Evolutionary conservation across 352 stramenopile species (phyloP), one percentile per base, ranked within the genome.

Genomic region (Globisporangium irregulare): DNA sequence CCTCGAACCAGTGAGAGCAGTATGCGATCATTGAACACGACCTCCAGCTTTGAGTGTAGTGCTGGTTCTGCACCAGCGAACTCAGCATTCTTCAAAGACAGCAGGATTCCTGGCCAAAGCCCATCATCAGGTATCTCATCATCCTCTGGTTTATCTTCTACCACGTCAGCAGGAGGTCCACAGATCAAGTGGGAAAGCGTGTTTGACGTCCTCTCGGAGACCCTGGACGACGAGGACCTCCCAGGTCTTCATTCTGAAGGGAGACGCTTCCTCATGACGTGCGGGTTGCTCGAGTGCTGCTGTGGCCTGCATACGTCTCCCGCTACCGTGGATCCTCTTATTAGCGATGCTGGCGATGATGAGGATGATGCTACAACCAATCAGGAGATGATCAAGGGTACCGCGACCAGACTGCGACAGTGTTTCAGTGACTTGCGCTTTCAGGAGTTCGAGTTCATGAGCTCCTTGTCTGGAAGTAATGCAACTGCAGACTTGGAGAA

Each of bases 371-470:
- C 5, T 1, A 29, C 22, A 20, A 15, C 7, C 43, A n/a, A 43
- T 10, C 46, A 46, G 1, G 59, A 53, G 22, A 9, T 7, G 59
- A 51, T 71, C 38, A 38, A 54, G 51, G 1, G 9, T 9, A 18
- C 43, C 20, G 20, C 25, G 3, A 14, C 12, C 7, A 15, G 25
- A 7, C 29, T 73, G 20, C 70, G 60, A 5, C 70, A 75, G 48
- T 32, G 55, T 22, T 15, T 75, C 3, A 66, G 54, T 15, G 43
- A 53, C 10, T 22, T 77, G 27, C 68, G 71, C 1, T 68, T 73
- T 27, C 64, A 67, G 14, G 68, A 73, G n/a, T 36, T 41, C 18
- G 68, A 34, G 46, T 63, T 71, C 46, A 62, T 73, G 34, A 53
- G 29, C 9, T 48, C 57, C 6, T 20, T 73, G 24, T 63, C 67